Conservation (phyloP, 176 grass and related monocot genomes). For the Saccharum officinarum region DNA sequence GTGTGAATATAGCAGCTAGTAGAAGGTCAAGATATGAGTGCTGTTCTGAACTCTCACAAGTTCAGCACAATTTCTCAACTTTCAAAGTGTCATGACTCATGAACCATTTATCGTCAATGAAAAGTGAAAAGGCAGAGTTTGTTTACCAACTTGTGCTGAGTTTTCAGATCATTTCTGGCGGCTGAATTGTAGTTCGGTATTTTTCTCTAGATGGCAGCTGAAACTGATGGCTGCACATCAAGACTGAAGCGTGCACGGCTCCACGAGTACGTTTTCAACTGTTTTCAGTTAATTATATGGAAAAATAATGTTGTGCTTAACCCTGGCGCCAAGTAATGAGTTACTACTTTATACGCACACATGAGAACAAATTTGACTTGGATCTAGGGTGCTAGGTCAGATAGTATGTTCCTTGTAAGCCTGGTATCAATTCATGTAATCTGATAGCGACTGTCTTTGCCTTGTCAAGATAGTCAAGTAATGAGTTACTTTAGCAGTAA, state of each 20-base stretch:
- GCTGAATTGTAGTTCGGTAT: neutral
- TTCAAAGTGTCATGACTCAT: neutral
- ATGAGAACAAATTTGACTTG: neutral
- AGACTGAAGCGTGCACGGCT: neutral
- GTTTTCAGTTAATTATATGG: neutral
- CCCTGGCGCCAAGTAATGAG: neutral
- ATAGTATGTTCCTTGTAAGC: conserved; percentile 1
- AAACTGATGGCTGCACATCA: neutral
- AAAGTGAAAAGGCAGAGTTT: neutral
- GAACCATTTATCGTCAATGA: neutral
- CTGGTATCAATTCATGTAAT: neutral
- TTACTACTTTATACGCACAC: neutral
- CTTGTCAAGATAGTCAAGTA: neutral
- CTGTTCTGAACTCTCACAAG: neutral
- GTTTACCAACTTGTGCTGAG: neutral
- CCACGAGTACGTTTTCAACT: neutral
- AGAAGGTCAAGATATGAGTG: neutral
- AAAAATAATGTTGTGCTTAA: neutral
- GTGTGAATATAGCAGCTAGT: neutral
- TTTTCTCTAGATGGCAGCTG: neutral
- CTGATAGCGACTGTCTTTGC: neutral
- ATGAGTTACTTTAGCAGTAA: neutral
- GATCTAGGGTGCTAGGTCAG: neutral
- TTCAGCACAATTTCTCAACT: neutral
- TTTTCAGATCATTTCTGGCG: neutral